phyloP scores from a whole-genome alignment of 495 filamentous ascomycete genomes.

The Penicillium fimorum region DNA sequence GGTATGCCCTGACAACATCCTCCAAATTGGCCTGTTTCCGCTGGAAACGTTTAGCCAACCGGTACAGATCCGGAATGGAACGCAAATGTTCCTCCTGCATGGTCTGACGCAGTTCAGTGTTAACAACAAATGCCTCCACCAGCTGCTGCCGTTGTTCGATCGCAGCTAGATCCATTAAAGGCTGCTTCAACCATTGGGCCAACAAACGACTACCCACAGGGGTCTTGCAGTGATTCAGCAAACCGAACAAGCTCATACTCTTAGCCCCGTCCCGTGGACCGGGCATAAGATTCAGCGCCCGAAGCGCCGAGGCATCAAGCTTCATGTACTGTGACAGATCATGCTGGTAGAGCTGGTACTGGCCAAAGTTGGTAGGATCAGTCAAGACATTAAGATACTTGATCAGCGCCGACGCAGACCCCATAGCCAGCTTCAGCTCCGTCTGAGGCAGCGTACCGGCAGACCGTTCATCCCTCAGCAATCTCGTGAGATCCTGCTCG shows the following conservation, averaged over 20 bases:
- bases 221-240: slow-evolving; percentile 98
- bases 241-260: slow-evolving; percentile 93
- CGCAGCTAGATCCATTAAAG: slow-evolving; percentile 84
- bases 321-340: slow-evolving; percentile 99
- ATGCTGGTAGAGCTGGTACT: slow-evolving; percentile 96
- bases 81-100: slow-evolving; percentile 98
- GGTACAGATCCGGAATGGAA: slow-evolving; percentile 91
- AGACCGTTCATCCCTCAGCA: slow-evolving; percentile 81
- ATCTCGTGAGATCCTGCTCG: slow-evolving; percentile 85
- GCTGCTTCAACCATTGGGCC: slow-evolving; percentile 97
- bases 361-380: slow-evolving; percentile 91
- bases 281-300: slow-evolving; percentile 95
- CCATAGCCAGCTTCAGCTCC: slow-evolving; percentile 96
- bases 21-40: slow-evolving; percentile 86
- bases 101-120: slow-evolving; percentile 91
- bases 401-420: slow-evolving; percentile 87
- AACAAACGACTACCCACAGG: slow-evolving; percentile 86
- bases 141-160: slow-evolving; percentile 92
- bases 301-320: slow-evolving; percentile 89
- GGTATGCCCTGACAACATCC: slow-evolving; percentile 93
- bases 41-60: slow-evolving; percentile 92
- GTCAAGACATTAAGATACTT: slow-evolving; percentile 92
- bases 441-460: slow-evolving; percentile 78
- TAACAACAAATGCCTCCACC: slow-evolving; percentile 90
- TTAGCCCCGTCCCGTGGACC: slow-evolving; percentile 91